Base-by-base conservation (phyloP, 208 protist genomes). In the Leishmania guyanensis region DNA sequence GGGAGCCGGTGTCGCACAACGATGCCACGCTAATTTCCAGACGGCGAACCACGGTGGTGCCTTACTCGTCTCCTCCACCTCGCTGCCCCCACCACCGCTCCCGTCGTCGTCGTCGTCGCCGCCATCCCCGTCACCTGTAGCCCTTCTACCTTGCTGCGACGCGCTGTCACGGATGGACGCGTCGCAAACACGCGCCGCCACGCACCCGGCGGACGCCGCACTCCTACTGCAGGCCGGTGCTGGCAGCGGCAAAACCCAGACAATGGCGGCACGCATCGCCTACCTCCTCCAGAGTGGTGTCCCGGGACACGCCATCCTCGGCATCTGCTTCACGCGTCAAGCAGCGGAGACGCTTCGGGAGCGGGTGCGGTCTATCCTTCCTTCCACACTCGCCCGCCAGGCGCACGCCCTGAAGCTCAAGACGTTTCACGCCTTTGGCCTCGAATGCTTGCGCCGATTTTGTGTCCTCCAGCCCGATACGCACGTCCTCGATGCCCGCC, bases 231-330 rank as follows among this genome's bases (percentile, higher is more conserved):
- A 94, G 51, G 94, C 94, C 9, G 94, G 94, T 16, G 92, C 94
- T 1, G 94, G 94, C n/a, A 96, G 93, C 71, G 94, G 94, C 26
- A 98, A 98, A 72, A 98, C 94, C 58, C 93, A 95, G 77, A 96
- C 94, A 46, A 96, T 98, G 89, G 93, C 93, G 0, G 84, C 83
- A 29, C 93, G 94, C 33, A 90, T 98, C 29, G 93, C 88, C 8
- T 91, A 85, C 66, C 77, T 96, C 4, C 79, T 98, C 70, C 48
- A 87, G 48, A 69, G 65, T 12, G 86, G 84, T 48, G 90, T 98
- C n/a, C 84, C 88, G n/a, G 79, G 91, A 26, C 75, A 83, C n/a
- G 36, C 78, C 50, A 89, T 98, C 36, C 84, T 98, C n/a, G 91
- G 89, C 36, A 89, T 98, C 48, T 96, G 93, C 76, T 98, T 98